These are phyloP conservation scores for Colletotrichum chrysophilum DNA, from an alignment of 2,329 filamentous ascomycete species.

Conservation along the genomic window DNA sequence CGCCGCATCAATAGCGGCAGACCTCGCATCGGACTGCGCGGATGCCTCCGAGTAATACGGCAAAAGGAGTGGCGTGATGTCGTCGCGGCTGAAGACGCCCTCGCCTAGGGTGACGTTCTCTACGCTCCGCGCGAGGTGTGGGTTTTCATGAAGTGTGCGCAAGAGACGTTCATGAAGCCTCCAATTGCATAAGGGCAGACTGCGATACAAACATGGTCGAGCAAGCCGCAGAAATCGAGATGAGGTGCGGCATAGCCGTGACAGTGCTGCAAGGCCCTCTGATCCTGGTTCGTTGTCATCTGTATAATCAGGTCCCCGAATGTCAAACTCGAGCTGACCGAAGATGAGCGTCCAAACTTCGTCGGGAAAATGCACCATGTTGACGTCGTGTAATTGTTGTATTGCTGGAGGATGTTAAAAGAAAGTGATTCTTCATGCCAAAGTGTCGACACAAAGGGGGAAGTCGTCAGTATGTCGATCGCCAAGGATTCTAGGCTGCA, in stretches of 20 bases:
- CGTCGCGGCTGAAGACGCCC: background rate
- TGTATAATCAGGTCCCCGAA: background rate
- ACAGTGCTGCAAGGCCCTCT: background rate
- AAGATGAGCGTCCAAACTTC: background rate
- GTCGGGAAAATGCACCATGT: background rate
- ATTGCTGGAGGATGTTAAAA: rapidly evolving
- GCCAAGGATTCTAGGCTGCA: background rate
- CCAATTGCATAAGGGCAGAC: background rate
- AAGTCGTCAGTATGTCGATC: background rate
- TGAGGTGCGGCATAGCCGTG: background rate
- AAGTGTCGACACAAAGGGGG: background rate
- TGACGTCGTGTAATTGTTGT: background rate
- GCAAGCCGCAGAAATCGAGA: background rate
- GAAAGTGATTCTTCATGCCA: background rate
- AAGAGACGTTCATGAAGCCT: background rate
- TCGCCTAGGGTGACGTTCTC: background rate
- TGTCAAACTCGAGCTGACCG: background rate
- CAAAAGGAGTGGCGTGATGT: background rate
- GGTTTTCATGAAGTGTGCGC: background rate
- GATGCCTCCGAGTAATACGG: background rate
- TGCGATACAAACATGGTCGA: background rate
- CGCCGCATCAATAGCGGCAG: background rate
- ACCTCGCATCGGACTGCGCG: background rate
- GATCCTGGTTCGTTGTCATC: background rate
- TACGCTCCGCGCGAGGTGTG: background rate